Percentiles rank a stretch among this genome's conserved stretches.
These are phyloP conservation scores for Cladosporium oxysporum DNA, from an alignment of 2,329 filamentous ascomycete species.

Conservation along the genomic window DNA sequence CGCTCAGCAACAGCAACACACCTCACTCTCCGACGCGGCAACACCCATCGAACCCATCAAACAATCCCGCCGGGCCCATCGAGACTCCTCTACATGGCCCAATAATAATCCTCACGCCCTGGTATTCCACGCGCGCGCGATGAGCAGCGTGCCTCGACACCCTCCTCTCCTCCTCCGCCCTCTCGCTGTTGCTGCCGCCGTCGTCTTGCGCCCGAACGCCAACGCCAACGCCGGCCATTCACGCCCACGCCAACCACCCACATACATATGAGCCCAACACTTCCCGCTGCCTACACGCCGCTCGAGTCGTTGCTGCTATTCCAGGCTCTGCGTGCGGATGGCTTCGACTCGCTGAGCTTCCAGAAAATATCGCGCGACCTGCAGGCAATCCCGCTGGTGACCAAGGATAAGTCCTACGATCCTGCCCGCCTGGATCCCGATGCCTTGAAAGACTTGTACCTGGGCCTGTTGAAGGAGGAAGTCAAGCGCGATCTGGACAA, in stretches of 20 bases:
- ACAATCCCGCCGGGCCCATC: background rate
- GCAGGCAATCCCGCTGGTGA: slow-evolving; percentile 71
- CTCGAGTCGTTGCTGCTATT: slow-evolving; percentile 86
- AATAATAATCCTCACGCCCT: background rate
- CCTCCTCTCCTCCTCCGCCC: background rate
- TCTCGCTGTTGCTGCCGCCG: background rate
- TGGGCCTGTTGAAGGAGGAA: slow-evolving; percentile 75
- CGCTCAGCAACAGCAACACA: background rate
- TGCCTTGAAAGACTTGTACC: slow-evolving; percentile 75
- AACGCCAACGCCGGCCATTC: slow-evolving; percentile 9
- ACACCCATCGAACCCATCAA: slow-evolving; percentile 10
- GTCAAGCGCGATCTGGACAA: slow-evolving; percentile 47
- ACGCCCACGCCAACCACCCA: background rate
- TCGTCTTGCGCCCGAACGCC: slow-evolving; percentile 18
- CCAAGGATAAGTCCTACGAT: slow-evolving; percentile 71
- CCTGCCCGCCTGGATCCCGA: slow-evolving; percentile 72
- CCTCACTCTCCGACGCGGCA: background rate
- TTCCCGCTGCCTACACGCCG: slow-evolving; percentile 62
- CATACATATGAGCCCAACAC: slow-evolving; percentile 21
- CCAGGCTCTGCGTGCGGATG: slow-evolving; percentile 71
- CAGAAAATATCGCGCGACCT: slow-evolving; percentile 72
- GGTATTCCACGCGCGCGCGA: slow-evolving; percentile 4
- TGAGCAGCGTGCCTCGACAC: slow-evolving; percentile 9
- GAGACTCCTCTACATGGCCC: background rate
- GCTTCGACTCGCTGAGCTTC: slow-evolving; percentile 67